Evolutionary conservation across 768 basidiomycete species (phyloP).

Genomic region (Mycena sanguinolenta): DNA sequence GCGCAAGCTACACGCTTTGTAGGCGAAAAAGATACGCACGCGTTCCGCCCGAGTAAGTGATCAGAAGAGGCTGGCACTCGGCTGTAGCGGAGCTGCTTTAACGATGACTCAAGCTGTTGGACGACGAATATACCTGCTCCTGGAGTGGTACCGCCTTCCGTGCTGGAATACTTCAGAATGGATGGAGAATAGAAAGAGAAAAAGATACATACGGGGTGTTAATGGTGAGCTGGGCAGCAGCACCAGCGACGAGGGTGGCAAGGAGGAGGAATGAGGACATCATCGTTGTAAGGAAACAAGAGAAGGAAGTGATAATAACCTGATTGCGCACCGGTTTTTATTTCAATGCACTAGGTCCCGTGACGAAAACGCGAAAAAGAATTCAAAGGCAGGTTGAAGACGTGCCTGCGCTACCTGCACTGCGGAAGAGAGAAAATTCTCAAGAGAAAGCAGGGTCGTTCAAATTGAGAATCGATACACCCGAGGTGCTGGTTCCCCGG

Average conservation of each 20-base stretch:
- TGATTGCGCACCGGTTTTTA: too few relatives aligned
- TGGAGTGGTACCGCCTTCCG: constrained; percentile 29
- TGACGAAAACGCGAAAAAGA: too few relatives aligned
- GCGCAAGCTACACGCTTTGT: constrained; percentile 21
- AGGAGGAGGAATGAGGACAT: constrained; percentile 58
- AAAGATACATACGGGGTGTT: constrained; percentile 77
- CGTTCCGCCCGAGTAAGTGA: constrained; percentile 24
- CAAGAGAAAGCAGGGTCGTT: too few relatives aligned
- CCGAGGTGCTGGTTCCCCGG: too few relatives aligned
- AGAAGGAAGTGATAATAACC: too few relatives aligned
- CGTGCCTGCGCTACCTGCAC: too few relatives aligned
- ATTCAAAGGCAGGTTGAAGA: too few relatives aligned
- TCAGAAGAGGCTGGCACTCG: constrained; percentile 61
- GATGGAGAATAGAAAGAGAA: not conserved
- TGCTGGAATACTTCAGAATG: constrained; percentile 46
- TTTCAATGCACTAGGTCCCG: too few relatives aligned
- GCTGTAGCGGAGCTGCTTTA: constrained; percentile 39
- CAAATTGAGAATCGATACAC: too few relatives aligned
- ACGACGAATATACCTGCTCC: constrained; percentile 20
- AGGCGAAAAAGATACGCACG: constrained; percentile 53
- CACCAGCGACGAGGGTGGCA: constrained; percentile 57
- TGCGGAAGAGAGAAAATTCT: too few relatives aligned
- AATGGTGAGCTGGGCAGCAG: constrained; percentile 65
- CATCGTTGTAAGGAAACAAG: constrained; percentile 58
- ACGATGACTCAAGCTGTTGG: not conserved